Evolutionary conservation across 2,329 filamentous ascomycete genomes (phyloP).

Genomic region (Aphanoascus verrucosus): DNA sequence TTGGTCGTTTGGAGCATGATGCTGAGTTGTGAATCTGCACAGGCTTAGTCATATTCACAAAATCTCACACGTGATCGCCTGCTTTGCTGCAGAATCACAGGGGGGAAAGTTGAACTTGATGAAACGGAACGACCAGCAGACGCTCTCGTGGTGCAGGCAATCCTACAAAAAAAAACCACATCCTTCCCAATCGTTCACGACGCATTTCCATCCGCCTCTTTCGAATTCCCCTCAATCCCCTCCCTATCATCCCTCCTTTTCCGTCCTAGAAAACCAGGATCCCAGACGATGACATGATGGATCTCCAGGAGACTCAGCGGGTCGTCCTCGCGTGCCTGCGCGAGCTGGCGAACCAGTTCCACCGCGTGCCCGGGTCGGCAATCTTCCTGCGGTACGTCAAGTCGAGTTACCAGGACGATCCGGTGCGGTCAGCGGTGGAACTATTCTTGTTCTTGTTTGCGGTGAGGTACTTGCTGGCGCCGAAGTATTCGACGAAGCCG

Average conservation of each 20-base stretch:
- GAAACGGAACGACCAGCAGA: too few species aligned
- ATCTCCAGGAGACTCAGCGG: slow-evolving; percentile 46
- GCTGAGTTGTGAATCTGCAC: too few species aligned
- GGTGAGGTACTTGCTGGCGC: slow-evolving; percentile 80
- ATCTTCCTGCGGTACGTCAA: slow-evolving; percentile 92
- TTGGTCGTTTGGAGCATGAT: too few species aligned
- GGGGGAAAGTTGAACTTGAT: too few species aligned
- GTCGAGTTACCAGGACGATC: slow-evolving; percentile 95
- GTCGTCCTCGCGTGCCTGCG: slow-evolving; percentile 45
- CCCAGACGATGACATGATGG: slow-evolving; percentile 36
- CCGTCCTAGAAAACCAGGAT: not conserved
- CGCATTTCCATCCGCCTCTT: too few species aligned
- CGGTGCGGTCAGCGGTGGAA: slow-evolving; percentile 85
- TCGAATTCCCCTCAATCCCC: too few species aligned
- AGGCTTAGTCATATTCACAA: not conserved
- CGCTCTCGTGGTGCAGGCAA: too few species aligned
- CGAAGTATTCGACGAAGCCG: slow-evolving; percentile 85
- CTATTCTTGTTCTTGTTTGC: slow-evolving; percentile 91
- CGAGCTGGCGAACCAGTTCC: slow-evolving; percentile 56
- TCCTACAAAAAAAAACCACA: too few species aligned
- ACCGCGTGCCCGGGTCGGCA: slow-evolving; percentile 84
- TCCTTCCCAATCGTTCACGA: too few species aligned
- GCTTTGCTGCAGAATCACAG: too few species aligned
- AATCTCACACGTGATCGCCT: too few species aligned
- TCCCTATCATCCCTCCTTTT: not conserved